These are phyloP conservation scores for Pseudogymnoascus sp. DNA, from an alignment of 2,329 filamentous ascomycete genomes.

Conservation along the genomic window DNA sequence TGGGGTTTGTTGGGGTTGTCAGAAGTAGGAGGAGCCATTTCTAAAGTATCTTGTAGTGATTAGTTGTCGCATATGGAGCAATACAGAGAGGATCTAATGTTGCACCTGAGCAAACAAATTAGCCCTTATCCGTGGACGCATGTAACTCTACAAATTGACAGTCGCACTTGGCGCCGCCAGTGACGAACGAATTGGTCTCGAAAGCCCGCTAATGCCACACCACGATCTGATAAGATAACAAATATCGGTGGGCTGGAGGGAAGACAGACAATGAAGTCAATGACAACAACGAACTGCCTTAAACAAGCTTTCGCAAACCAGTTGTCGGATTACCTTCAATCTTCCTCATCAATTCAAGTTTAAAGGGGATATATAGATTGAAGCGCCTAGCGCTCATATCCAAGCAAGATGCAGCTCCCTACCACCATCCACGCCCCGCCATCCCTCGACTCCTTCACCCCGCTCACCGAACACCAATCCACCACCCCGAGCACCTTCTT, in stretches of 20 bases:
- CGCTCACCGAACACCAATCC: constrained; percentile 59
- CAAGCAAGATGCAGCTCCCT: constrained; percentile 15
- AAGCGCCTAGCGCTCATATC: not conserved
- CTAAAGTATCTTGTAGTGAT: not conserved
- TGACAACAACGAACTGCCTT: not conserved
- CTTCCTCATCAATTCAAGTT: not conserved
- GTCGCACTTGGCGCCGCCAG: not conserved
- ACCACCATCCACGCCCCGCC: constrained; percentile 52
- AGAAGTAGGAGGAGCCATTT: constrained; percentile 1
- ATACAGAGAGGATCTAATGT: not conserved
- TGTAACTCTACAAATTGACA: not conserved
- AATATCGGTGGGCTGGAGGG: not conserved
- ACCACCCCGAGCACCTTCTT: constrained; percentile 67
- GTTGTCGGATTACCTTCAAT: not conserved
- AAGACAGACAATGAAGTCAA: not conserved
- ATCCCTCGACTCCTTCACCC: constrained; percentile 49
- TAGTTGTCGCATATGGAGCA: constrained; percentile 3
- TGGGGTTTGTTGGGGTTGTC: not conserved
- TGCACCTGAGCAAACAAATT: not conserved
- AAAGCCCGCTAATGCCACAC: not conserved
- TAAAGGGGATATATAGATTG: not conserved
- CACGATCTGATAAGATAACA: not conserved
- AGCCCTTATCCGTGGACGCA: not conserved
- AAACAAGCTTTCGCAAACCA: not conserved
- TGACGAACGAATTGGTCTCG: not conserved